These are phyloP conservation scores for Fraxinus sp. DNA, from an alignment of 305 asterid species.

Conservation along the genomic window DNA sequence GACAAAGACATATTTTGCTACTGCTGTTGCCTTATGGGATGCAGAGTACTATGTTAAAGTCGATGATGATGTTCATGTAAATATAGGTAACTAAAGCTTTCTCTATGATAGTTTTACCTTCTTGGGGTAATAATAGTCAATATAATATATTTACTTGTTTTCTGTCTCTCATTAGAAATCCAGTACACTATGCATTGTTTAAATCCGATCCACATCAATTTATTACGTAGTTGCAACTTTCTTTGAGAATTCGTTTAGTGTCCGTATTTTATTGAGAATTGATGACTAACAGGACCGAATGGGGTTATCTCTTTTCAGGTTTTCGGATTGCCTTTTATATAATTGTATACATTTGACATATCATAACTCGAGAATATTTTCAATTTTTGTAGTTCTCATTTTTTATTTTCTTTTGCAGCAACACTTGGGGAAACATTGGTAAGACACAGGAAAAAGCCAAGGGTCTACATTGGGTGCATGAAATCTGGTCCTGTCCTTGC, in stretches of 20 bases:
- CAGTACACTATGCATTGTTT: not conserved
- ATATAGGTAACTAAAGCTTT: conserved; percentile 56
- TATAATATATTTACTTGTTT: not conserved
- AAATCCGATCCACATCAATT: not conserved
- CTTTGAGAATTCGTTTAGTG: not conserved
- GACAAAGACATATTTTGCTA: conserved; percentile 76
- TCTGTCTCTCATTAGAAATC: not conserved
- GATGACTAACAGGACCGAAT: not conserved
- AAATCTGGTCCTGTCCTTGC: conserved; percentile 96
- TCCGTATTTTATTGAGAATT: not conserved
- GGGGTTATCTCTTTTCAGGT: not conserved
- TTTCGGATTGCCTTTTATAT: not conserved
- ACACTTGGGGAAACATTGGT: conserved; percentile 74
- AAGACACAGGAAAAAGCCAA: conserved; percentile 61
- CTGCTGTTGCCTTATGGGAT: conserved; percentile 80
- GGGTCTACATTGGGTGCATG: conserved; percentile 86
- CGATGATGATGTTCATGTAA: conserved; percentile 93
- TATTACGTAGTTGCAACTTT: not conserved
- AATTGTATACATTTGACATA: not conserved
- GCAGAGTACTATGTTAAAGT: conserved; percentile 94
- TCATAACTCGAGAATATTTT: not conserved
- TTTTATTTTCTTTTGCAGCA: conserved; percentile 47
- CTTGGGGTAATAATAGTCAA: not conserved
- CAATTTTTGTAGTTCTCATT: not conserved
- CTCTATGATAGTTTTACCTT: not conserved